Evolutionary conservation across 306 rosid genomes (phyloP), one percentile per base, ranked within the genome.

Genomic region (Abrus precatorius): DNA sequence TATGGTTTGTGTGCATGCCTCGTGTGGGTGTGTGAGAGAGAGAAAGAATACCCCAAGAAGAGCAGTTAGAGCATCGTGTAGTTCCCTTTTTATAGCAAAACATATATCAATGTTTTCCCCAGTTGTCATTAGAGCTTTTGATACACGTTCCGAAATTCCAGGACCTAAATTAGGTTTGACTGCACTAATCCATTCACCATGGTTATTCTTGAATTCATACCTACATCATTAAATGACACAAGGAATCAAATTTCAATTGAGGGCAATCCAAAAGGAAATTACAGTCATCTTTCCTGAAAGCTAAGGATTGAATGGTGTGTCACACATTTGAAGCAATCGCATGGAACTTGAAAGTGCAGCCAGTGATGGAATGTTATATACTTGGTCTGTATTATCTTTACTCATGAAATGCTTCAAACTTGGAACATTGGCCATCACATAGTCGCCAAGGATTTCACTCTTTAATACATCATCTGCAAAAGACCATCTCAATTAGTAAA

Each of bases 161-260:
- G 99, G 98, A 82, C 98, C 96, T 57, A 95, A 61, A 69, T 90
- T 71, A 55, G 99, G 98, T 80, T 88, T 89, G 78, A 85, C 89
- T 9, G 87, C 79, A 6, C 12, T 80, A 47, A 95, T 13, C 99
- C 99, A 93, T 85, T 90, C 89, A 13, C 87, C 88, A 59, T 95
- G 99, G 80, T 91, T 95, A 72, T 70, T 90, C 90, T 91, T 95
- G 90, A 95, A 87, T 52, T 95, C 98, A 72, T 85, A 84, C 89
- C 99, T 93, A 53, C 1, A 34, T 73, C 65, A 79, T 66, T 47
- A 45, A 40, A 79, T 2, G 53, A 43, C 8, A 49, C 47, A 29
- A 62, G 53, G 43, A 52, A 5, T 65, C 49, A 64, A 54, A 60
- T 30, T 52, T 83, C 53, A 77, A 44, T 34, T 36, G 4, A 53